Evolutionary conservation across 257 asterid genomes (phyloP), one percentile per base, ranked within the genome.

Genomic region (Penstemon barbatus): DNA sequence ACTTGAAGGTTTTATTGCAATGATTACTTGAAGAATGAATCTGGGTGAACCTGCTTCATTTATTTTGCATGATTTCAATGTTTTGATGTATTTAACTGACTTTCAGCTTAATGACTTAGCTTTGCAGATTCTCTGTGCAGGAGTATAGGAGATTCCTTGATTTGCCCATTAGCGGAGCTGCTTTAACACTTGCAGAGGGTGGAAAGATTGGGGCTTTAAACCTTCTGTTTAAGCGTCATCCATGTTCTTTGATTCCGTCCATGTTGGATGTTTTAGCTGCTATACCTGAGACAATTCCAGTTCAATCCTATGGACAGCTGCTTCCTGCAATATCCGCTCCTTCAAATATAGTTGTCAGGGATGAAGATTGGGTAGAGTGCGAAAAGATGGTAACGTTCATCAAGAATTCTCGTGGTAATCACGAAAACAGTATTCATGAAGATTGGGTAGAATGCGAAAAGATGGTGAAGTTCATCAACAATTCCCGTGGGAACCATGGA

Each of bases 301-400:
- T 94, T 75, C 91, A 89, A 74, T 81, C 92, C 57, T 94, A 91
- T 79, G 88, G 83, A 18, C 96, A 94, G 56, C 84, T 94, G 79
- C 99, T 94, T 91, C 99, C 97, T 48, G 89, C 95, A 68, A 74
- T 72, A 68, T 86, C 97, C 66, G 82, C 88, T 78, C 95, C 93
- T 57, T 69, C 90, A 61, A 83, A 66, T 78, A 75, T 82, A 75
- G 70, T 79, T 74, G 76, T 86, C 78, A 82, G 97, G 78, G 87
- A 87, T 75, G 95, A 83, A 71, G 99, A 94, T 79, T 94, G 99
- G 99, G 97, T 89, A 61, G 99, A 94, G 78, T 85, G 95, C 78
- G 90, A 84, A 67, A 81, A 75, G 71, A 89, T 79, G 90, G 83
- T 75, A 77, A 77, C 72, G 58, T 78, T 85, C 75, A 70, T 86